phyloP scores from a whole-genome alignment of 331 rosid species.

The Spiraea crenata region DNA sequence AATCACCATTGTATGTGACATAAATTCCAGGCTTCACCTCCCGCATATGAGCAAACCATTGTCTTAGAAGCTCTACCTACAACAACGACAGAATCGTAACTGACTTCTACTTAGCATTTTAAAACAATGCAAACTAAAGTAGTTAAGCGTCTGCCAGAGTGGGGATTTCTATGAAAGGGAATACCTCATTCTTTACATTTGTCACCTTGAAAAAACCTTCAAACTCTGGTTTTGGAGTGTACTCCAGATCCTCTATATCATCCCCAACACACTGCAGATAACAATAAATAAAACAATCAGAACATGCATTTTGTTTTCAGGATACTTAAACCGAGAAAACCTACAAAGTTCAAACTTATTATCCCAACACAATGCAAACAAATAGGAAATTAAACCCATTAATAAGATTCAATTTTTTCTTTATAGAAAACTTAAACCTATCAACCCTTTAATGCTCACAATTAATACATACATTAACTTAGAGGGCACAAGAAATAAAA shows the following conservation, averaged over 20 bases:
- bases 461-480: background rate
- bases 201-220: slow-evolving; percentile 88
- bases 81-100: slow-evolving; percentile 22
- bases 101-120: slow-evolving; percentile 1
- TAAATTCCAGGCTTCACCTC: slow-evolving; percentile 96
- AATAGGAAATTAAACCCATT: background rate
- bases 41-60: slow-evolving; percentile 95
- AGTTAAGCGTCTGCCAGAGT: background rate
- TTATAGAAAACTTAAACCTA: slow-evolving; percentile 8
- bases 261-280: slow-evolving; percentile 89
- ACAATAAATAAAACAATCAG: slow-evolving; percentile 3
- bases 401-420: background rate
- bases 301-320: background rate
- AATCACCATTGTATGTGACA: slow-evolving; percentile 94
- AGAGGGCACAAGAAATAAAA: background rate
- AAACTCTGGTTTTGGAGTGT: slow-evolving; percentile 93
- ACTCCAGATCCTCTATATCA: slow-evolving; percentile 85
- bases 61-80: slow-evolving; percentile 84
- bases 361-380: background rate
- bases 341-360: background rate
- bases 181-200: slow-evolving; percentile 91
- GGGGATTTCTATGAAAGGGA: slow-evolving; percentile 3
- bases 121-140: slow-evolving; percentile 24
- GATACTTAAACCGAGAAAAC: background rate
- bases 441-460: background rate